phyloP scores from a whole-genome alignment of 2,329 filamentous ascomycete species.

The Aureobasidium sp. region DNA sequence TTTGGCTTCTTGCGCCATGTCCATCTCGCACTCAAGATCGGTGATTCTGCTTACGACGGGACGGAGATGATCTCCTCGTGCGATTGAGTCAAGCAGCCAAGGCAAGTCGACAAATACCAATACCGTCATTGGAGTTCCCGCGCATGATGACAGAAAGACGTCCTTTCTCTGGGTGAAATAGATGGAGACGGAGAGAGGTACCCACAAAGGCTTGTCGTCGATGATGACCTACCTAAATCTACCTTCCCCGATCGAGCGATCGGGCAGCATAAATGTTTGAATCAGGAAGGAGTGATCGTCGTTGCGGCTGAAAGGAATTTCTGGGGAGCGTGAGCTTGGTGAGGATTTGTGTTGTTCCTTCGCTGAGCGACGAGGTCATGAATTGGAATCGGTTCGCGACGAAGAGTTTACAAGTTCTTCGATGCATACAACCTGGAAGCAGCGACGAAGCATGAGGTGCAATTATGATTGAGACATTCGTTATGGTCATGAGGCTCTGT shows the following conservation, averaged over 20 bases:
- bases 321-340: not conserved
- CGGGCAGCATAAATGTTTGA: not conserved
- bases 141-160: not conserved
- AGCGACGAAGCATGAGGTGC: not conserved
- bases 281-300: constrained; percentile 8
- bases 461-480: not conserved
- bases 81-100: not conserved
- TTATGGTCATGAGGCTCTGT: not conserved
- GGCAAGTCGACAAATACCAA: not conserved
- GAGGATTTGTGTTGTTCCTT: not conserved
- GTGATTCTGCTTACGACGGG: not conserved
- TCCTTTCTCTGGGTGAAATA: not conserved
- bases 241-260: not conserved
- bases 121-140: not conserved
- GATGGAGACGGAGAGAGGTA: not conserved
- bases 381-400: not conserved
- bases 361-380: not conserved
- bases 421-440: not conserved
- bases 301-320: not conserved
- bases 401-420: not conserved
- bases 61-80: not conserved
- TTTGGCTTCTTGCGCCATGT: not conserved
- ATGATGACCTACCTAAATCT: not conserved
- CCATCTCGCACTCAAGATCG: not conserved
- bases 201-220: not conserved